phyloP scores from a whole-genome alignment of 768 basidiomycete species.

The Lactifluus piperatus region DNA sequence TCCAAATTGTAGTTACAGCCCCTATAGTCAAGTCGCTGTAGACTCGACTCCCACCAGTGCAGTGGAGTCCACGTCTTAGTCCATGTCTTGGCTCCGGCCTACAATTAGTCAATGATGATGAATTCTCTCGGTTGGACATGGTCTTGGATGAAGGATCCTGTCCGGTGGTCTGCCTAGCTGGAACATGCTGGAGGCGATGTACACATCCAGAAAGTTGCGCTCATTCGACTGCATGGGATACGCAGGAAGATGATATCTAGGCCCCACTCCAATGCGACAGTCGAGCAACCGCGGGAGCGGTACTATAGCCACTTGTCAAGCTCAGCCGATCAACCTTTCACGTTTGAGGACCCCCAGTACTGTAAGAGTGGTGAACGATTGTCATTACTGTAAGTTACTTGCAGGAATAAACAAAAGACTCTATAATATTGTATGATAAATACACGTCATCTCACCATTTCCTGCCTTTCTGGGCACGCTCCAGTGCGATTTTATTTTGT shows the following conservation, averaged over 20 bases:
- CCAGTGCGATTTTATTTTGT: conserved; percentile 4
- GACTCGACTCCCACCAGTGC: too few relatives aligned
- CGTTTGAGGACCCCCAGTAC: background rate
- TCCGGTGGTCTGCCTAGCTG: conserved; percentile 36
- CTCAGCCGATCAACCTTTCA: background rate
- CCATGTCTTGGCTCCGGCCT: too few relatives aligned
- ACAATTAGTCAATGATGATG: conserved; percentile 21
- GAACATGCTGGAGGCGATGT: conserved; percentile 21
- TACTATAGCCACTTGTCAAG: background rate
- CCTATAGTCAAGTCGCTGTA: too few relatives aligned
- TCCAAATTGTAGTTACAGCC: too few relatives aligned
- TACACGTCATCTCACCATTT: conserved; percentile 8
- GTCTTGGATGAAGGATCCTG: conserved; percentile 13
- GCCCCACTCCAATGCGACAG: background rate
- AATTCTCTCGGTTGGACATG: conserved; percentile 21
- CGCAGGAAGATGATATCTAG: conserved; percentile 29
- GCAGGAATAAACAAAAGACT: background rate
- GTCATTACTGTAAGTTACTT: too few relatives aligned
- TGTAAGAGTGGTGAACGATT: background rate
- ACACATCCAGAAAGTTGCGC: conserved; percentile 26
- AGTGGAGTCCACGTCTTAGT: too few relatives aligned
- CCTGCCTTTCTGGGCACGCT: conserved; percentile 10
- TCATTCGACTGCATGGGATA: conserved; percentile 28
- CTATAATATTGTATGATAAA: background rate
- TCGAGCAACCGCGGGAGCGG: too few relatives aligned